Percentiles rank a stretch among this genome's conserved stretches.
These are phyloP conservation scores for Russula brevipes DNA, from an alignment of 768 basidiomycete species.

Conservation along the genomic window DNA sequence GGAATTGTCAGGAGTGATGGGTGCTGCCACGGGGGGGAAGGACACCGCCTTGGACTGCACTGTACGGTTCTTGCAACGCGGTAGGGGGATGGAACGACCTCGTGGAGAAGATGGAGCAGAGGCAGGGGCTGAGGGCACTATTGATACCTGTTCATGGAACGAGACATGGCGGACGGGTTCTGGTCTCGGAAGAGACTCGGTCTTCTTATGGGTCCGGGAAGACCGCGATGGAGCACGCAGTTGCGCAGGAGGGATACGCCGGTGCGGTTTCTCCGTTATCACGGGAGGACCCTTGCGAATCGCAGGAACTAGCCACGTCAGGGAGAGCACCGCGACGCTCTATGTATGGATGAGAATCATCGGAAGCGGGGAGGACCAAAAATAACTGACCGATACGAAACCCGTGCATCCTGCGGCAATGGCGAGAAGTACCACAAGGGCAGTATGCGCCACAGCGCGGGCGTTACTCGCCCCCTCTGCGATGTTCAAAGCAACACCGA, in stretches of 20 bases:
- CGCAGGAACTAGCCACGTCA: slow-evolving; percentile 21
- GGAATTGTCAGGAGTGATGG: not conserved
- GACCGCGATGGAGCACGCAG: not conserved
- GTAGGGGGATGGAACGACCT: not conserved
- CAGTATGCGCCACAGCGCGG: not conserved
- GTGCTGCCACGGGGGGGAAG: not conserved
- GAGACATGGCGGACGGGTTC: slow-evolving; percentile 15
- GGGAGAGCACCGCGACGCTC: slow-evolving; percentile 14
- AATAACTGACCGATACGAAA: slow-evolving; percentile 17
- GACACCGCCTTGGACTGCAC: not conserved
- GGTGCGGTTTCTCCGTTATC: not conserved
- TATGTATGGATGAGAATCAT: not conserved
- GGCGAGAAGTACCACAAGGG: slow-evolving; percentile 4
- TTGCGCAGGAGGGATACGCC: not conserved
- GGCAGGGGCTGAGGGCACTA: not conserved
- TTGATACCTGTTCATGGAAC: slow-evolving; percentile 8
- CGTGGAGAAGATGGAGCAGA: slow-evolving; percentile 5
- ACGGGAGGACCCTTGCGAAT: not conserved
- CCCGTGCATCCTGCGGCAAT: slow-evolving; percentile 17
- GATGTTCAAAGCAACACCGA: slow-evolving; percentile 12
- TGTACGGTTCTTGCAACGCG: not conserved
- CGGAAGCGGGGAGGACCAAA: not conserved
- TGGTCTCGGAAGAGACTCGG: slow-evolving; percentile 1
- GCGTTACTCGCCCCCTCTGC: slow-evolving; percentile 10
- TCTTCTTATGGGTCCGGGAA: not conserved